phyloP scores from a whole-genome alignment of 176 grass and related monocot genomes.

The Bromus sterilis region DNA sequence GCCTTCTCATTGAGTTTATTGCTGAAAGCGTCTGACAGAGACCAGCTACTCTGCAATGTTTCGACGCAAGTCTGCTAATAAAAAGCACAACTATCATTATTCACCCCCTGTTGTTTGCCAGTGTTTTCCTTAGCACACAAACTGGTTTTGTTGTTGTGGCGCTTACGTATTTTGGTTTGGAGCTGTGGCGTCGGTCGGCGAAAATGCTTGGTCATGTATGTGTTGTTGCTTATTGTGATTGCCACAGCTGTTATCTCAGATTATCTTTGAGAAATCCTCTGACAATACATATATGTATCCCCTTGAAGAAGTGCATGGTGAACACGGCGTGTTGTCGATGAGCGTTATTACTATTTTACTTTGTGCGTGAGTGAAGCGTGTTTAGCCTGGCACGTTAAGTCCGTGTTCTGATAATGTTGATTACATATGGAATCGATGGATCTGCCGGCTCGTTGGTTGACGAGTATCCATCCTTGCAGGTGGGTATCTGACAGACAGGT shows the following conservation, averaged over 20 bases:
- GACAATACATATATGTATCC: not conserved
- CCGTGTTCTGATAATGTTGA: too few relatives aligned
- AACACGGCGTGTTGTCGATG: too few relatives aligned
- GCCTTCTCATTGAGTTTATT: slow-evolving; percentile 9
- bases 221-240: not conserved
- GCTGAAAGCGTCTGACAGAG: not conserved
- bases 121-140: not conserved
- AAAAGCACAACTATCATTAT: not conserved
- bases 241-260: not conserved
- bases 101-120: slow-evolving; percentile 5
- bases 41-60: not conserved
- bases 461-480: too few relatives aligned
- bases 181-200: not conserved
- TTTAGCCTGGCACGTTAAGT: too few relatives aligned
- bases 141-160: not conserved
- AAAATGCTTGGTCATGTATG: not conserved
- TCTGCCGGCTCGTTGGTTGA: too few relatives aligned
- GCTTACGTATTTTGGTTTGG: not conserved
- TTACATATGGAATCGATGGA: too few relatives aligned
- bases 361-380: too few relatives aligned
- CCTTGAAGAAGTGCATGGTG: not conserved
- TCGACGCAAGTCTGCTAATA: slow-evolving; percentile 19
- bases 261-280: not conserved
- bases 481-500: too few relatives aligned
- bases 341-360: not conserved